A percentile compares a stretch with the other conserved stretches of the same genome.
Evolutionary conservation across 148 eudicot genomes (phyloP).

Genomic region (Camellia japonica): DNA sequence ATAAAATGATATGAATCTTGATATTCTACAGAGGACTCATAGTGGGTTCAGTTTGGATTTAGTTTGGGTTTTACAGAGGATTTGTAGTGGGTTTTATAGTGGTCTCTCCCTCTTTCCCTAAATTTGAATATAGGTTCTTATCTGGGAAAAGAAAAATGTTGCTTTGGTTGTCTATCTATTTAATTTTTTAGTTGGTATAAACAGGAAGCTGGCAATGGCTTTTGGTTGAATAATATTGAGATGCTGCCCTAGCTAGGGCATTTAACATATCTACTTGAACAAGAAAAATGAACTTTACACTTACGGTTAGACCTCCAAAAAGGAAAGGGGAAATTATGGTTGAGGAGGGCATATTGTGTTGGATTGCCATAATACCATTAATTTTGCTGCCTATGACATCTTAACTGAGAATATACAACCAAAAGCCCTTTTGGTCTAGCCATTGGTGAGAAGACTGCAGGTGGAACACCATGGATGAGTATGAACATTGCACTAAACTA

Average conservation of each 20-base stretch:
- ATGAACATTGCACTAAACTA: not conserved
- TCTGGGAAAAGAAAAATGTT: not conserved
- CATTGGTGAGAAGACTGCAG: not conserved
- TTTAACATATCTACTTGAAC: not conserved
- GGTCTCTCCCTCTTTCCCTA: not conserved
- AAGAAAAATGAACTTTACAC: not conserved
- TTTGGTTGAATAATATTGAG: not conserved
- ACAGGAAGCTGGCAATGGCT: not conserved
- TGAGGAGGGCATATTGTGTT: not conserved
- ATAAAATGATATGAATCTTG: not conserved
- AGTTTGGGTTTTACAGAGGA: not conserved
- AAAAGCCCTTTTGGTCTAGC: not conserved
- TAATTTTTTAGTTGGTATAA: not conserved
- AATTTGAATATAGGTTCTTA: not conserved
- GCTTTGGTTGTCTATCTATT: not conserved
- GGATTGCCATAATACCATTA: not conserved
- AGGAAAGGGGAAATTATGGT: not conserved
- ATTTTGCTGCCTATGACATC: not conserved
- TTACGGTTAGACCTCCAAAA: not conserved
- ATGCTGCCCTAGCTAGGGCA: not conserved
- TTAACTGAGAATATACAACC: not conserved
- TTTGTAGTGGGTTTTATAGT: not conserved
- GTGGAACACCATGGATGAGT: not conserved
- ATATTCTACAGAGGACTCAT: not conserved
- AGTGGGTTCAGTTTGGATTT: too few relatives aligned